Evolutionary conservation across 1,139 yeast genomes (phyloP), one percentile per base, ranked within the genome.

Genomic region (Blastobotrys raffinosifermentans): DNA sequence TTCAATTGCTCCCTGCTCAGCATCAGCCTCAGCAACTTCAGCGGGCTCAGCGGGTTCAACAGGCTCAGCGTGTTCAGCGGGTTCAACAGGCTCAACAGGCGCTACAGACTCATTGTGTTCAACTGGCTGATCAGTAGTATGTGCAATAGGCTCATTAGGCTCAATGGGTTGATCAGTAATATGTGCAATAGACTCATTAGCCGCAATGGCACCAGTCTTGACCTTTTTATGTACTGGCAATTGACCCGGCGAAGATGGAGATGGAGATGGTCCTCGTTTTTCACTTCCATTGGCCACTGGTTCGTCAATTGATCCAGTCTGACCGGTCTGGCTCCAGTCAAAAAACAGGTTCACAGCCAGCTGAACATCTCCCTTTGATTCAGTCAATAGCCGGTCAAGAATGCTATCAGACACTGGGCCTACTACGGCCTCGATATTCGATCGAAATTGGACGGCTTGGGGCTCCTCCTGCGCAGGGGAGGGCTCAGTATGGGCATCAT

Each of bases 311-410:
- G 23, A 8, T 8, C 23, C 9, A 20, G 8, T n/a, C 23, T 8
- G 9, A 8, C n/a, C 23, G 8, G 23, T n/a, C 15, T 25, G 15
- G 11, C 14, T 25, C 15, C 10, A 27, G 29, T 58, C 62, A 32
- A 56, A 48, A 30, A 42, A 57, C 32, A 48, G 38, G 23, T 57
- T 54, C 10, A 60, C 47, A 10, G 66, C 64, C 3, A 33, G 27
- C 19, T 55, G 54, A 18, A 60, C 44, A 30, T 57, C 44, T 2
- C 50, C 53, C n/a, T 45, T 42, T 1, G 63, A 56, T 13, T 39
- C 33, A 1, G 45, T 45, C 16, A 36, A 31, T 14, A 58, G 44
- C 19, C 33, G 16, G 10, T 35, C 40, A 25, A 47, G 40, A 21
- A 33, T 36, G 3, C 35, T 32, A 11, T 43, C 48, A 19, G 37